These are phyloP conservation scores for Bruguiera gymnorhiza DNA, from an alignment of 345 rosid genomes.

Conservation along the genomic window DNA sequence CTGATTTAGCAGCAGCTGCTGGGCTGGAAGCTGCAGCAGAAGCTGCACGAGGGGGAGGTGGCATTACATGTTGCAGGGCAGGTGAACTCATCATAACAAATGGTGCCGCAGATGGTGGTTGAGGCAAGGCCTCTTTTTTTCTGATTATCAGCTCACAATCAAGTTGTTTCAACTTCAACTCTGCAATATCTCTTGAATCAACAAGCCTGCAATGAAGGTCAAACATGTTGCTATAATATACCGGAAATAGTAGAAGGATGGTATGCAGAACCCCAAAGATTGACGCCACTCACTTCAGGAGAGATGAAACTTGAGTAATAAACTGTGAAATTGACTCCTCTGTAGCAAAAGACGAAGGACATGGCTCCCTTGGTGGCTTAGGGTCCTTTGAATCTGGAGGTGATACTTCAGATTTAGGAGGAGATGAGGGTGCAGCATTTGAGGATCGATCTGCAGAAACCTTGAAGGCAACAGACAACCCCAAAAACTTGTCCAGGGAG, in stretches of 20 bases:
- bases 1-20: constrained; percentile 42
- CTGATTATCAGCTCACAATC: constrained; percentile 73
- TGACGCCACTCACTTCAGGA: constrained; percentile 58
- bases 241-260: neutral
- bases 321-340: constrained; percentile 72
- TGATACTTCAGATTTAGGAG: constrained; percentile 32
- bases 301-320: constrained; percentile 67
- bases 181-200: constrained; percentile 82
- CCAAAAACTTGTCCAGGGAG: constrained; percentile 45
- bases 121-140: constrained; percentile 82
- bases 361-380: constrained; percentile 35
- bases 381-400: constrained; percentile 40
- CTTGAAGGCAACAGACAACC: constrained; percentile 51
- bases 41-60: constrained; percentile 18
- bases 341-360: constrained; percentile 43
- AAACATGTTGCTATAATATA: neutral
- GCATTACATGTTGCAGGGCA: constrained; percentile 34
- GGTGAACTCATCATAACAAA: constrained; percentile 55
- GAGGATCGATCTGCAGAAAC: constrained; percentile 51
- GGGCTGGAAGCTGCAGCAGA: constrained; percentile 32
- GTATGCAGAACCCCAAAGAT: neutral
- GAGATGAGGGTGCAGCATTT: constrained; percentile 43
- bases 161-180: constrained; percentile 81
- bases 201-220: constrained; percentile 58
- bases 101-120: constrained; percentile 47